Base-by-base conservation (phyloP, 1,284 basidiomycete genomes). In the Puccinia hordei region DNA sequence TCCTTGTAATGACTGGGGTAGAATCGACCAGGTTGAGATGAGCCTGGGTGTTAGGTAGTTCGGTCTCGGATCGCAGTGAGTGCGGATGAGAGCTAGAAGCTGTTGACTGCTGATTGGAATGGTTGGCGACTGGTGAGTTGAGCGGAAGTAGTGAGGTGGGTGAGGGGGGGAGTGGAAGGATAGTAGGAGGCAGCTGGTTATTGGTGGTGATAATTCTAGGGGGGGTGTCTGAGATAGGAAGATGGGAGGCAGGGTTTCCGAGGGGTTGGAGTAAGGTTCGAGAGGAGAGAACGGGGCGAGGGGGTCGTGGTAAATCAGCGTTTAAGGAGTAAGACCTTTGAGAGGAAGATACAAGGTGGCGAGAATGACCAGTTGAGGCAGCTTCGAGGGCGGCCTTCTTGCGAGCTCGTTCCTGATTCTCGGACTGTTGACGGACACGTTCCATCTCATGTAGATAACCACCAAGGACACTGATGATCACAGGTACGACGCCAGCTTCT, bases 391-490 rank as follows among this genome's bases (percentile, higher is more conserved):
- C 49, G 57, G 71, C 27, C 24, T 81, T 46, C 49, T 74, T 19
- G 49, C 41, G 51, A 66, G 80, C 41, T 73, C 68, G 57, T 81
- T 59, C 80, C 80, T 75, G 71, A 72, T 75, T 66, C 76, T 82
- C 80, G 27, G 78, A 82, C 55, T 81, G 80, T 33, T 73, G 73
- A 41, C 82, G 73, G 55, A 82, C 81, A 88, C 87, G 81, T 89
- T 86, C 84, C 82, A 92, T 86, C 44, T 85, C 85, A 57, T 84
- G 83, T 33, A 87, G 83, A 82, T 86, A 98, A 38, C 93, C 93
- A 87, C 98, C 95, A 44, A 99, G 89, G 44, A 99, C 93, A 83
- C 93, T 93, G 6, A 95, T 93, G 1, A 97, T 94, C 51, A 98
- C 92, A 81, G 97, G 94, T 24, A 99, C 88, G 1, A 95, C 94